phyloP scores from a whole-genome alignment of 495 filamentous ascomycete species.

The Neurospora terricola region DNA sequence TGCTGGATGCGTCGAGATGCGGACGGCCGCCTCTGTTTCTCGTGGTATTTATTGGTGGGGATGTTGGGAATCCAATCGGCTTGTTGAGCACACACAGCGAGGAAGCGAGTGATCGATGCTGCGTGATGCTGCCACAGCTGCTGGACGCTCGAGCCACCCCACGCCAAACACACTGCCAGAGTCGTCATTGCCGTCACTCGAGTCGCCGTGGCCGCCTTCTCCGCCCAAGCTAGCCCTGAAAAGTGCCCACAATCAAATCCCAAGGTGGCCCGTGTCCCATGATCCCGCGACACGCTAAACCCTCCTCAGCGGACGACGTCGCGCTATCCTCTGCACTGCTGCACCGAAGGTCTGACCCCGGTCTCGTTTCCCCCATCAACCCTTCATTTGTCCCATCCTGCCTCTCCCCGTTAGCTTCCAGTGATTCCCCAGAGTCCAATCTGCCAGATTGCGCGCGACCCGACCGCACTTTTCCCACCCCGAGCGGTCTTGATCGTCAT shows the following conservation, averaged over 20 bases:
- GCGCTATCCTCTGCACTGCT: conserved; percentile 8
- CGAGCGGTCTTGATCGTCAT: not conserved
- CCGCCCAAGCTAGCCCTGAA: not conserved
- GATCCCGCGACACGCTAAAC: conserved; percentile 10
- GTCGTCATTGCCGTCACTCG: conserved; percentile 1
- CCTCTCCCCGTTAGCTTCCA: not conserved
- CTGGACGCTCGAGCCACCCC: not conserved
- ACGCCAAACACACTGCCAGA: not conserved
- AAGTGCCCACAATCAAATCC: not conserved
- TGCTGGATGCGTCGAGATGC: not conserved
- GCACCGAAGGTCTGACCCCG: conserved; percentile 9
- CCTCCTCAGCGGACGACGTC: conserved; percentile 8
- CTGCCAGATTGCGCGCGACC: not conserved
- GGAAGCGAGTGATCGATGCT: not conserved
- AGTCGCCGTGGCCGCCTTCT: not conserved
- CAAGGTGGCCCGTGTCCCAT: conserved; percentile 15
- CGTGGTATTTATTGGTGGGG: conserved; percentile 5
- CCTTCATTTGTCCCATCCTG: conserved; percentile 11
- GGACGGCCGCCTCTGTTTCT: not conserved
- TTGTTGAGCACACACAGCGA: not conserved
- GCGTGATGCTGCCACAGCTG: not conserved
- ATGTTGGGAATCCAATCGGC: conserved; percentile 2
- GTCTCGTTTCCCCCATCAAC: conserved; percentile 14
- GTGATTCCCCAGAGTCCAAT: not conserved
- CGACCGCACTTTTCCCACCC: not conserved